Percentiles rank a stretch among this genome's conserved stretches.
Conservation (phyloP, 225 moss, liverwort and hornwort genomes). For the Neckera pumila region DNA sequence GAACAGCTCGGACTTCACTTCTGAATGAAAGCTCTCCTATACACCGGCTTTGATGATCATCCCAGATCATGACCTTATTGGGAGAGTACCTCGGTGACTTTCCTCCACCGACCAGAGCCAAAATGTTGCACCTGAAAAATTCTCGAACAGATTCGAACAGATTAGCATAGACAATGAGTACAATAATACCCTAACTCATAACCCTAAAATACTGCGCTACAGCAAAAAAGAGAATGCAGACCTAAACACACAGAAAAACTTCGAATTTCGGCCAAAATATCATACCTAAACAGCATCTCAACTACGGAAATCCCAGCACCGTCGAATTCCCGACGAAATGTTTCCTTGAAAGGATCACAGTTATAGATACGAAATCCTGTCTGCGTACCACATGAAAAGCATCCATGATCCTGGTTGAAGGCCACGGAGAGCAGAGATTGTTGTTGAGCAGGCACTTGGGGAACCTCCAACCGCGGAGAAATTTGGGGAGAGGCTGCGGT, state of each 20-base stretch:
- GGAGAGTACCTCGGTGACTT: slow-evolving; percentile 63
- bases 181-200: not conserved
- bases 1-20: slow-evolving; percentile 66
- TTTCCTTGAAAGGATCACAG: slow-evolving; percentile 58
- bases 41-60: slow-evolving; percentile 73
- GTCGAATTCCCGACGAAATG: slow-evolving; percentile 50
- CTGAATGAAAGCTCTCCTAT: slow-evolving; percentile 78
- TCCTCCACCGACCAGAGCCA: slow-evolving; percentile 78
- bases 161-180: not conserved
- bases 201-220: not conserved
- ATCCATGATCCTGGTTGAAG: slow-evolving; percentile 64
- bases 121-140: slow-evolving; percentile 53
- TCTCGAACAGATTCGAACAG: not conserved
- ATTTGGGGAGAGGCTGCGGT: slow-evolving; percentile 25
- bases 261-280: not conserved
- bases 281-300: slow-evolving; percentile 58
- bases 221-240: not conserved
- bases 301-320: slow-evolving; percentile 49
- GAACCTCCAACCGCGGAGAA: slow-evolving; percentile 27
- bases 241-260: not conserved
- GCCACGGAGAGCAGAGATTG: slow-evolving; percentile 40
- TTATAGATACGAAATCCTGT: slow-evolving; percentile 64
- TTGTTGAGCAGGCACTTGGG: slow-evolving; percentile 21
- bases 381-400: slow-evolving; percentile 62
- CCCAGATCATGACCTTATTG: slow-evolving; percentile 88